Conservation (phyloP, 768 basidiomycete genomes). For the Phylloporus scabripes region DNA sequence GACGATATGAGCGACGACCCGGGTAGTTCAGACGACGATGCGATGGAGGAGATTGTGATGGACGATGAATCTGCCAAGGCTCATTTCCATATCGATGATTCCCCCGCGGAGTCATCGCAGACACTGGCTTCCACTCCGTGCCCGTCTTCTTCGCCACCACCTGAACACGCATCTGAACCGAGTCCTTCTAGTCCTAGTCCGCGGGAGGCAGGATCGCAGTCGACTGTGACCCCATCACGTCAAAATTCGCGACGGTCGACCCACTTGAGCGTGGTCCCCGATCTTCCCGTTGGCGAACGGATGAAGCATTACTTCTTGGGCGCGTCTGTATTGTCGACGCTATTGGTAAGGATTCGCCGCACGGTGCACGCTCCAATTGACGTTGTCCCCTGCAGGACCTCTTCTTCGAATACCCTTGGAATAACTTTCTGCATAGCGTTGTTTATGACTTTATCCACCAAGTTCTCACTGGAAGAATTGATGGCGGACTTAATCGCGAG, state of each 20-base stretch:
- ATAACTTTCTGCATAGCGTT: conserved; percentile 95
- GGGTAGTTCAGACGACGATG: conserved; percentile 72
- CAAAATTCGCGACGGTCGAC: conserved; percentile 48
- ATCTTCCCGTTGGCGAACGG: conserved; percentile 65
- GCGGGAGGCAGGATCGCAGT: conserved; percentile 29
- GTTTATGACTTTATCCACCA: conserved; percentile 97
- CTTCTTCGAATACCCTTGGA: conserved; percentile 95
- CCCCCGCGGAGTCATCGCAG: conserved; percentile 30
- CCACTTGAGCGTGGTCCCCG: conserved; percentile 30
- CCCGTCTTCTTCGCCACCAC: conserved; percentile 26
- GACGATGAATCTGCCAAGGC: conserved; percentile 51
- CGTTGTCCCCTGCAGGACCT: conserved; percentile 53
- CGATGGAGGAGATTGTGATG: conserved; percentile 79
- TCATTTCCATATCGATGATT: conserved; percentile 25
- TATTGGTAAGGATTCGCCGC: conserved; percentile 55
- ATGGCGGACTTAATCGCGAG: conserved; percentile 78
- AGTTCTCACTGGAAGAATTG: conserved; percentile 83
- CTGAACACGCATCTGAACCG: conserved; percentile 27
- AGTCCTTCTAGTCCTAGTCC: conserved; percentile 24
- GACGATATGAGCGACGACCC: conserved; percentile 73
- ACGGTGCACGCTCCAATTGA: conserved; percentile 1
- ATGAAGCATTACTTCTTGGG: conserved; percentile 78
- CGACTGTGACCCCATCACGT: conserved; percentile 45
- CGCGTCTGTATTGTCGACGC: conserved; percentile 61
- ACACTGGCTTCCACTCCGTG: conserved; percentile 27